Evolutionary conservation across 352 stramenopile species (phyloP).

Genomic region (Phytophthora sojae): DNA sequence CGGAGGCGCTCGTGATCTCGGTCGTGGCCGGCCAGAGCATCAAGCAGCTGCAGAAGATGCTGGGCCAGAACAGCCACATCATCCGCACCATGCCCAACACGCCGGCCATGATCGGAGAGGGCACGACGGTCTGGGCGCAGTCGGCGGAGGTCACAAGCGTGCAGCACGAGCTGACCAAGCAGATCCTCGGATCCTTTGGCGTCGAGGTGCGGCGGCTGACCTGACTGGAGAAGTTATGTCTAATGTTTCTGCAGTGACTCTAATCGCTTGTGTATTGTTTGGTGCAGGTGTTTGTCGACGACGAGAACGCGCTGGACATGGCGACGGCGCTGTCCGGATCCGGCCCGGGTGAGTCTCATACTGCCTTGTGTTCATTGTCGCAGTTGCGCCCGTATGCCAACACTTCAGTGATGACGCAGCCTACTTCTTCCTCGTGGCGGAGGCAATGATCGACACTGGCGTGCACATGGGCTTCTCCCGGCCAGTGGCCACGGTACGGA

Average conservation of each 20-base stretch:
- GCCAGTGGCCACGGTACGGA: constrained; percentile 85
- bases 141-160: constrained; percentile 77
- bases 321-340: constrained; percentile 94
- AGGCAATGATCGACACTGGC: constrained; percentile 95
- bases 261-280: neutral
- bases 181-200: constrained; percentile 91
- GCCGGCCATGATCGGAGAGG: constrained; percentile 93
- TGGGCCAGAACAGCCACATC: constrained; percentile 76
- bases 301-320: constrained; percentile 96
- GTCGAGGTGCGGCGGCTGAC: constrained; percentile 62
- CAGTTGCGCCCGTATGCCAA: neutral
- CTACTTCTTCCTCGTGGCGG: constrained; percentile 96
- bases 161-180: constrained; percentile 81
- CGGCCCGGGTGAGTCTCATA: constrained; percentile 72
- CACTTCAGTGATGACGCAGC: constrained; percentile 41
- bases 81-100: constrained; percentile 97
- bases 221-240: neutral
- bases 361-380: neutral
- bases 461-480: constrained; percentile 97
- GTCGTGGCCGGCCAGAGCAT: constrained; percentile 88
- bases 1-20: constrained; percentile 77
- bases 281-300: constrained; percentile 91
- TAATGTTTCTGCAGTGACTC: neutral
- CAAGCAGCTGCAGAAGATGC: constrained; percentile 64
- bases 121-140: constrained; percentile 95